Percentiles rank a stretch among this genome's conserved stretches.
Conservation (phyloP, 441 rosid species). For the Dalechampia spathulata region DNA sequence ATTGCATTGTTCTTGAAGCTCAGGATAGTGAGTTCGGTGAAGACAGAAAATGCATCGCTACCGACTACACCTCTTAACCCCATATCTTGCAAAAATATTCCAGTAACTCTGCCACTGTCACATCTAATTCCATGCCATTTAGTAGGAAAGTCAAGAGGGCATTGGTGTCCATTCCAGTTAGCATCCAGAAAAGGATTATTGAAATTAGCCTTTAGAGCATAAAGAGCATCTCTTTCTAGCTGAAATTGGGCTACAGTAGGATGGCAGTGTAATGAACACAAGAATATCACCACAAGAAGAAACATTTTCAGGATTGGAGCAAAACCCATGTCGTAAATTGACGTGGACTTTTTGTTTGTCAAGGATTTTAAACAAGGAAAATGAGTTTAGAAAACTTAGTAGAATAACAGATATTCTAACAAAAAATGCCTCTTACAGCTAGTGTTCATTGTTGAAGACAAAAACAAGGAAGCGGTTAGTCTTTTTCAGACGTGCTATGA, state of each 20-base stretch:
- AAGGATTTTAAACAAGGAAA: neutral
- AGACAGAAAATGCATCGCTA: slow-evolving; percentile 18
- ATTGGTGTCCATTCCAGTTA: slow-evolving; percentile 42
- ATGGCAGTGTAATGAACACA: neutral
- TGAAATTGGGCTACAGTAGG: slow-evolving; percentile 2
- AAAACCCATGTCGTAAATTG: slow-evolving; percentile 14
- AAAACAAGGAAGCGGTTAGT: slow-evolving; percentile 11
- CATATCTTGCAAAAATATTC: slow-evolving; percentile 26
- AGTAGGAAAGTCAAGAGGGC: slow-evolving; percentile 19
- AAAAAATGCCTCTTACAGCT: slow-evolving; percentile 28
- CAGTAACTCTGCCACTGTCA: slow-evolving; percentile 25
- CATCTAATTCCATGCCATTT: slow-evolving; percentile 40
- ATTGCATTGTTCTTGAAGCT: slow-evolving; percentile 37
- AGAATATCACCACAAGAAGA: slow-evolving; percentile 3
- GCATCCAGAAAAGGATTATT: slow-evolving; percentile 28
- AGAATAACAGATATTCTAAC: slow-evolving; percentile 17
- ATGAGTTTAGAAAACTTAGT: slow-evolving; percentile 3
- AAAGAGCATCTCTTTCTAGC: slow-evolving; percentile 32
- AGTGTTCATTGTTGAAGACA: slow-evolving; percentile 25
- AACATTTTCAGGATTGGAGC: slow-evolving; percentile 8
- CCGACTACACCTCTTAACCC: slow-evolving; percentile 20
- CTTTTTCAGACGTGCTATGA: slow-evolving; percentile 13
- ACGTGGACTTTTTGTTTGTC: neutral
- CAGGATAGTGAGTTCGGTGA: slow-evolving; percentile 28
- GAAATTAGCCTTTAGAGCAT: slow-evolving; percentile 29